These are phyloP conservation scores for Gossypium raimondii DNA, from an alignment of 345 rosid species.

Conservation along the genomic window DNA sequence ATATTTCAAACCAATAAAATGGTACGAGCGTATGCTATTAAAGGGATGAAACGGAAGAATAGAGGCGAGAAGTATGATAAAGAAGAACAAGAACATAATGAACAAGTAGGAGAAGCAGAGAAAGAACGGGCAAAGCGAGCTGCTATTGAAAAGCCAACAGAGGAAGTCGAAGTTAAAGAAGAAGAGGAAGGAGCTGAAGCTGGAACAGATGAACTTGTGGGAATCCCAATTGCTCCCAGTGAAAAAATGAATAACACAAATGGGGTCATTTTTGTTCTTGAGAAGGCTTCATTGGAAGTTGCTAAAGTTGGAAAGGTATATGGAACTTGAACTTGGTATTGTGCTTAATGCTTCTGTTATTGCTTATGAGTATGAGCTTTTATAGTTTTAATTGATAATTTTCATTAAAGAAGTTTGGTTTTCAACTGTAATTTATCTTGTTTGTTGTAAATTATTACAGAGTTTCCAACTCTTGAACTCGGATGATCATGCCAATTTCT, in stretches of 20 bases:
- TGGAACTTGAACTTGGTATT: neutral
- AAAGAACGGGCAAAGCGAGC: constrained; percentile 27
- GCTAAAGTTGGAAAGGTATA: constrained; percentile 95
- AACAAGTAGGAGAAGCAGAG: constrained; percentile 26
- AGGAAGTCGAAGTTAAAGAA: constrained; percentile 20
- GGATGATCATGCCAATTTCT: constrained; percentile 80
- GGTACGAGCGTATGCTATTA: constrained; percentile 62
- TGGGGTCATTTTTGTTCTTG: constrained; percentile 57
- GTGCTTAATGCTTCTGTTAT: neutral
- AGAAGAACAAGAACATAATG: neutral
- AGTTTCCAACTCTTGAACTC: constrained; percentile 77
- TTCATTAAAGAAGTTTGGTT: neutral
- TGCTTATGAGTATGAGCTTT: neutral
- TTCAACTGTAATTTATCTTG: neutral
- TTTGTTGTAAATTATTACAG: constrained; percentile 33
- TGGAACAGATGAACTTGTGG: constrained; percentile 34
- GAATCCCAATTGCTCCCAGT: constrained; percentile 25
- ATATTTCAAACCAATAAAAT: constrained; percentile 25
- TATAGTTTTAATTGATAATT: neutral
- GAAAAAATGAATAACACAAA: constrained; percentile 29
- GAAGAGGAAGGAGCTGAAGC: constrained; percentile 25
- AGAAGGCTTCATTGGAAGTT: constrained; percentile 78
- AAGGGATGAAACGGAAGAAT: constrained; percentile 64
- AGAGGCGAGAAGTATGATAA: constrained; percentile 48
- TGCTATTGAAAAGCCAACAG: constrained; percentile 11